Percentiles rank a stretch among this genome's conserved stretches.
These are phyloP conservation scores for Geranomyces michiganensis DNA, from an alignment of 192 early-diverging fungal species.

Conservation along the genomic window DNA sequence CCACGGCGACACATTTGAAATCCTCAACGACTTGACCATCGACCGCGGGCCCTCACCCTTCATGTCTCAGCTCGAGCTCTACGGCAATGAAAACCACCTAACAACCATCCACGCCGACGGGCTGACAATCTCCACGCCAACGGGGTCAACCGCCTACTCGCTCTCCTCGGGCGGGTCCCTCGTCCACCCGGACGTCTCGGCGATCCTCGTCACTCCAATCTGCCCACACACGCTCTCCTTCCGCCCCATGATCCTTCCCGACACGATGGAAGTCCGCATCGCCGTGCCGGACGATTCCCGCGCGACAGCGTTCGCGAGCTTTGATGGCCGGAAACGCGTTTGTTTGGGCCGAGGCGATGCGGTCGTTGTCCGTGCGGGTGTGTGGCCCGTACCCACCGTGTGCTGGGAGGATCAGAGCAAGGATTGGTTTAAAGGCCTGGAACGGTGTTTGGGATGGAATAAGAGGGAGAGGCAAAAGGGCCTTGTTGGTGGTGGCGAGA, in stretches of 20 bases:
- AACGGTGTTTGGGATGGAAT: conserved; percentile 91
- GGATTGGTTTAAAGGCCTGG: conserved; percentile 92
- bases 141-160: conserved; percentile 67
- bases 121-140: conserved; percentile 89
- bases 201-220: conserved; percentile 72
- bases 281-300: conserved; percentile 78
- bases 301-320: conserved; percentile 91
- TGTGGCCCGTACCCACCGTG: conserved; percentile 87
- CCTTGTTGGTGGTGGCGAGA: conserved; percentile 29
- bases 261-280: conserved; percentile 89
- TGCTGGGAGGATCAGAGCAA: conserved; percentile 69
- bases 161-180: conserved; percentile 93
- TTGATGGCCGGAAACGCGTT: conserved; percentile 91
- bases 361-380: conserved; percentile 81
- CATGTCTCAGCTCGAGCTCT: conserved; percentile 76
- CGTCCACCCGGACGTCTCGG: conserved; percentile 93
- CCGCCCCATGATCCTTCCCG: conserved; percentile 93
- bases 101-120: conserved; percentile 97
- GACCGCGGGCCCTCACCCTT: conserved; percentile 92
- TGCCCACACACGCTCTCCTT: conserved; percentile 69
- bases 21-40: conserved; percentile 93
- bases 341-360: conserved; percentile 87
- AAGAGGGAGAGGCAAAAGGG: conserved; percentile 85
- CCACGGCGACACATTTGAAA: conserved; percentile 68
- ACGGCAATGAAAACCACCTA: conserved; percentile 89